A percentile compares a stretch with the other conserved stretches of the same genome.
Evolutionary conservation across 257 asterid species (phyloP).

Genomic region (Scutellaria barbata): DNA sequence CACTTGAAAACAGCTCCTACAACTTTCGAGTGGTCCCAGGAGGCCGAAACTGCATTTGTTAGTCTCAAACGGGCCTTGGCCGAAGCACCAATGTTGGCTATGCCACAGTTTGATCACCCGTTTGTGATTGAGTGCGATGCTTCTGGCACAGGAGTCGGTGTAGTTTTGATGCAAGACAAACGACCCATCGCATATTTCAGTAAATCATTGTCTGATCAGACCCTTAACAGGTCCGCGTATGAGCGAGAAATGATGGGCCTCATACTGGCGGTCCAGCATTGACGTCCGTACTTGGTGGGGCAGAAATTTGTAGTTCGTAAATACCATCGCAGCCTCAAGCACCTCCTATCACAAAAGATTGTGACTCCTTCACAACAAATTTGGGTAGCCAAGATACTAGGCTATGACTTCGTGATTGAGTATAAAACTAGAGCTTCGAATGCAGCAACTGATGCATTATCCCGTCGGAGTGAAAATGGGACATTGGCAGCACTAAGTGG

Average conservation of each 20-base stretch:
- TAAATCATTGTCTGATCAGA: background rate
- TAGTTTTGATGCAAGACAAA: background rate
- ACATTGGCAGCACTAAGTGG: background rate
- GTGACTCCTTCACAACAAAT: no score
- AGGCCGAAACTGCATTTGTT: no score
- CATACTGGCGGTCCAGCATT: background rate
- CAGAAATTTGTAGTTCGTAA: background rate
- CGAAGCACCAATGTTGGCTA: background rate
- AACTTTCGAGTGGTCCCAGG: no score
- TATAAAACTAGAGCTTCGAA: no score
- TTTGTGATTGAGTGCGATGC: background rate
- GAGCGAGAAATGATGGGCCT: background rate
- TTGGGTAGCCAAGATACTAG: no score
- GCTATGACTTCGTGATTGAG: no score
- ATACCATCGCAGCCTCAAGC: background rate
- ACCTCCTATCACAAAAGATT: no score
- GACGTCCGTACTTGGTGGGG: background rate
- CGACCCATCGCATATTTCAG: background rate
- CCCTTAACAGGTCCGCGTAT: background rate
- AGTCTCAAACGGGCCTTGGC: background rate
- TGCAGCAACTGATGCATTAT: no score
- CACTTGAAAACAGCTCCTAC: no score
- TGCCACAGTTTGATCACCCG: background rate
- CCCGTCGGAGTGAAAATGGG: no score
- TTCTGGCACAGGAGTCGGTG: background rate